phyloP scores from a whole-genome alignment of 768 basidiomycete species.

The Scleroderma bovista region DNA sequence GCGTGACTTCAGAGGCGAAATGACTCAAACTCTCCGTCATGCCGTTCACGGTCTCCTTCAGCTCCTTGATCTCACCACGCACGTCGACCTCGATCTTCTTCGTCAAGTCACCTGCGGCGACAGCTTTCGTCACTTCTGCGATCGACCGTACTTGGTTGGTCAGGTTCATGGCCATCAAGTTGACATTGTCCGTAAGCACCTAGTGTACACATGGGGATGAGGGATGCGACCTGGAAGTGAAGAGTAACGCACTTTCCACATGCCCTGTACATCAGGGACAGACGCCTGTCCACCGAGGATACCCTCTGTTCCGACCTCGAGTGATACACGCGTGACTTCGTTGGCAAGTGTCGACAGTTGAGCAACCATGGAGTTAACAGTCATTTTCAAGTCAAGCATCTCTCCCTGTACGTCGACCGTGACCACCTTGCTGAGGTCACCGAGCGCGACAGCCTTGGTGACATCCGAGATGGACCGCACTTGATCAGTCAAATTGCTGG shows the following conservation, averaged over 20 bases:
- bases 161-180: slow-evolving; percentile 85
- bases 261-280: slow-evolving; percentile 90
- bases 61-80: slow-evolving; percentile 84
- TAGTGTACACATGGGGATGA: slow-evolving; percentile 10
- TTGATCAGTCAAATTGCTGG: slow-evolving; percentile 77
- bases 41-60: slow-evolving; percentile 90
- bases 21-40: slow-evolving; percentile 88
- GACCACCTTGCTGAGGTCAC: slow-evolving; percentile 79
- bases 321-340: slow-evolving; percentile 85
- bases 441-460: slow-evolving; percentile 72
- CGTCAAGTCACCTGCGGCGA: slow-evolving; percentile 88
- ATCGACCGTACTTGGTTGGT: slow-evolving; percentile 88
- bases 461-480: slow-evolving; percentile 89
- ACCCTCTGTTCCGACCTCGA: slow-evolving; percentile 91
- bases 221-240: slow-evolving; percentile 14
- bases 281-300: slow-evolving; percentile 90
- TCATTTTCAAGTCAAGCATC: slow-evolving; percentile 81
- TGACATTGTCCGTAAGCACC: slow-evolving; percentile 75
- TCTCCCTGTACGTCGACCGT: slow-evolving; percentile 93
- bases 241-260: slow-evolving; percentile 69
- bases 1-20: slow-evolving; percentile 77
- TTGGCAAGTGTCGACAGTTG: slow-evolving; percentile 69
- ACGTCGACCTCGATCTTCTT: slow-evolving; percentile 92
- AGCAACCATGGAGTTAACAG: slow-evolving; percentile 74
- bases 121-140: slow-evolving; percentile 91